phyloP scores from a whole-genome alignment of 2,329 filamentous ascomycete genomes.

The Eutypella sp. region DNA sequence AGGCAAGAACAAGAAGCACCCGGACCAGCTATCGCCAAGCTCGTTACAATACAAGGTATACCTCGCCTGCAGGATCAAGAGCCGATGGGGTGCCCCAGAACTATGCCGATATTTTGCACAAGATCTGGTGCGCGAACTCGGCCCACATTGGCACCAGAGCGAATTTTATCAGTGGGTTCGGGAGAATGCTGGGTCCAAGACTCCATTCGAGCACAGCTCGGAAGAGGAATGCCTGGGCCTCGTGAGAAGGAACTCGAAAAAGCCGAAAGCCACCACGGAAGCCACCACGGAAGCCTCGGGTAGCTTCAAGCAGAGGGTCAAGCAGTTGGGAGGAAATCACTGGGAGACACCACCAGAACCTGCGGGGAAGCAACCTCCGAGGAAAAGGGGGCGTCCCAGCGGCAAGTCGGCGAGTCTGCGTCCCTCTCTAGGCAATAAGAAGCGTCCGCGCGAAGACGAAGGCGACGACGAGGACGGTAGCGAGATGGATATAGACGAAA shows the following conservation, averaged over 20 bases:
- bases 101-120: conserved; percentile 40
- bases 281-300: conserved; percentile 8
- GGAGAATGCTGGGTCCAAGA: conserved; percentile 21
- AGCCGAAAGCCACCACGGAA: conserved; percentile 8
- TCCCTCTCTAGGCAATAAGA: conserved; percentile 36
- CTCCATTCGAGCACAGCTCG: conserved; percentile 19
- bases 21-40: conserved; percentile 19
- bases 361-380: conserved; percentile 17
- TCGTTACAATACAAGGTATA: conserved; percentile 28
- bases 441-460: conserved; percentile 37
- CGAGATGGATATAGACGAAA: conserved; percentile 32
- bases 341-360: conserved; percentile 9
- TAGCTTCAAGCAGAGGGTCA: conserved; percentile 3
- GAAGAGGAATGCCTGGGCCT: conserved; percentile 18
- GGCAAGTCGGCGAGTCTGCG: conserved; percentile 43
- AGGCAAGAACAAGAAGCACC: conserved; percentile 24
- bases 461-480: conserved; percentile 34
- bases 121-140: conserved; percentile 27
- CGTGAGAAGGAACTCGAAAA: conserved; percentile 19
- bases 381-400: conserved; percentile 29
- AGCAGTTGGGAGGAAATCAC: too few relatives aligned
- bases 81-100: conserved; percentile 31
- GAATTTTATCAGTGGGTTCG: conserved; percentile 25
- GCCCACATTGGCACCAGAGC: conserved; percentile 26
- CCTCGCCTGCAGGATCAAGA: conserved; percentile 35